These are phyloP conservation scores for Halteria grandinella DNA, from an alignment of 73 alveolate genomes.

Conservation along the genomic window DNA sequence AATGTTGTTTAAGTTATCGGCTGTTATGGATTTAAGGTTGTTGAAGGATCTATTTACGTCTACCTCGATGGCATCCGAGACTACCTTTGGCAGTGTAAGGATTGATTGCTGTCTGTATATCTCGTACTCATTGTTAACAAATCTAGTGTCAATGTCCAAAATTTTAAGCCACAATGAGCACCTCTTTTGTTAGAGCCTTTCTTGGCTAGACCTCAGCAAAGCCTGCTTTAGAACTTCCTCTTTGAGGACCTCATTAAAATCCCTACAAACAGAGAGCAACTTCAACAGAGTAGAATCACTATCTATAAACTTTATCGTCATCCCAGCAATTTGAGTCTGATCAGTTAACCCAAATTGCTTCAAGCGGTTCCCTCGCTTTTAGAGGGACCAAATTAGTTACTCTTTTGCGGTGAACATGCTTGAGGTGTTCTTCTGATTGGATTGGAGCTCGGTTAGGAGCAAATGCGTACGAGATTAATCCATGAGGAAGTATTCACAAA, in stretches of 20 bases:
- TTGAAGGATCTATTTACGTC: slow-evolving; percentile 69
- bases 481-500: slow-evolving; percentile 45
- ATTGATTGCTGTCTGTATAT: not conserved
- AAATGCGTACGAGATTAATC: slow-evolving; percentile 53
- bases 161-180: slow-evolving; percentile 21
- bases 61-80: slow-evolving; percentile 56
- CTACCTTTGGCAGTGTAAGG: slow-evolving; percentile 14
- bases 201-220: slow-evolving; percentile 11
- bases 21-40: slow-evolving; percentile 25
- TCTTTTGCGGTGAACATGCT: slow-evolving; percentile 56
- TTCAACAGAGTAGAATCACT: slow-evolving; percentile 47
- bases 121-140: slow-evolving; percentile 7
- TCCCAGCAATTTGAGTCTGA: slow-evolving; percentile 18
- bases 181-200: slow-evolving; percentile 1
- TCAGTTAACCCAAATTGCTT: slow-evolving; percentile 17
- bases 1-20: slow-evolving; percentile 30
- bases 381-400: not conserved
- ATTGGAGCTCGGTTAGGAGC: slow-evolving; percentile 60
- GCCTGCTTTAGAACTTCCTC: slow-evolving; percentile 32
- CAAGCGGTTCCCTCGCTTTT: slow-evolving; percentile 33
- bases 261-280: slow-evolving; percentile 39
- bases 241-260: slow-evolving; percentile 8
- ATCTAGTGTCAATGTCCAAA: slow-evolving; percentile 16
- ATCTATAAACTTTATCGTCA: slow-evolving; percentile 52
- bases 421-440: slow-evolving; percentile 39